phyloP scores from a whole-genome alignment of 139 green algal genomes.

The Volvox reticuliferus region DNA sequence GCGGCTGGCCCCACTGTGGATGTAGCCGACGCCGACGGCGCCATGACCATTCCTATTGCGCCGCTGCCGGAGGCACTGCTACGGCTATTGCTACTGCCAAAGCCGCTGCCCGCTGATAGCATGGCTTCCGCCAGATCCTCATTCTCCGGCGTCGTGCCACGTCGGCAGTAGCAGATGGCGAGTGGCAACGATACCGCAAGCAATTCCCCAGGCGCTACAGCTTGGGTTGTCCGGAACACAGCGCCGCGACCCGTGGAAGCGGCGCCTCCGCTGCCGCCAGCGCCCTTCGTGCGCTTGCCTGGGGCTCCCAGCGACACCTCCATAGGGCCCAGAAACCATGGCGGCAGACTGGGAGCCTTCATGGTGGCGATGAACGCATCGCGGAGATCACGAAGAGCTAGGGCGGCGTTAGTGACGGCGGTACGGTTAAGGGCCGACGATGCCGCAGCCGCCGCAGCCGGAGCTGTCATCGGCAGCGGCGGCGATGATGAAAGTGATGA shows the following conservation, averaged over 20 bases:
- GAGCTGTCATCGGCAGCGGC: background rate
- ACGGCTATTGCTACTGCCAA: too few relatives aligned
- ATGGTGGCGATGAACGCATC: conserved; percentile 42
- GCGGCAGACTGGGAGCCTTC: conserved; percentile 4
- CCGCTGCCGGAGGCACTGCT: too few relatives aligned
- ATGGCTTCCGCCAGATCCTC: conserved; percentile 63
- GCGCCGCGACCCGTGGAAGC: background rate
- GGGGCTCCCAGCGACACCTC: background rate
- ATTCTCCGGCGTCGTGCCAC: conserved; percentile 52
- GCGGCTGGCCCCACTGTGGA: background rate
- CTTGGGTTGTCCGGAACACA: background rate
- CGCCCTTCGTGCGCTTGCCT: background rate
- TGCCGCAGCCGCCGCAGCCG: background rate
- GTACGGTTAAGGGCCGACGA: too few relatives aligned
- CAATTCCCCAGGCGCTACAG: conserved; percentile 26
- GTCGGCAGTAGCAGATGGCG: conserved; percentile 34
- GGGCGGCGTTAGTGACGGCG: background rate
- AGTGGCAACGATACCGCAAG: conserved; percentile 50
- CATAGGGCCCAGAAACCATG: conserved; percentile 41
- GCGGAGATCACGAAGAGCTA: background rate
- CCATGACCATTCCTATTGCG: background rate
- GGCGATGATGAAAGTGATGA: background rate
- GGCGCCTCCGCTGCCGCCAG: background rate
- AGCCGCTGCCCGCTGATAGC: background rate
- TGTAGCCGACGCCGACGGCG: background rate